These are phyloP conservation scores for Plasmopara muralis DNA, from an alignment of 352 stramenopile genomes.

Conservation along the genomic window DNA sequence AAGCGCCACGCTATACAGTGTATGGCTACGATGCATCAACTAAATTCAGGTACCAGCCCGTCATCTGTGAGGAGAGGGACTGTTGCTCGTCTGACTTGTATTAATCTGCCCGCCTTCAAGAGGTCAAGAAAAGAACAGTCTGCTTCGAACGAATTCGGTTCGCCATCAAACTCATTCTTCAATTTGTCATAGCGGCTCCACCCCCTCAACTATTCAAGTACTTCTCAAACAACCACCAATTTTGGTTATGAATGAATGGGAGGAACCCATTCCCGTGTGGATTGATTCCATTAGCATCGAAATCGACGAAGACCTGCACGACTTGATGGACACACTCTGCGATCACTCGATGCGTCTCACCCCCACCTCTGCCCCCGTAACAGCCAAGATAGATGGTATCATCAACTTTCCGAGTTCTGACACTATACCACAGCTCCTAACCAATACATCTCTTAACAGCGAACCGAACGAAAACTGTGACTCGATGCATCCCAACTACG, in stretches of 20 bases:
- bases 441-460: slow-evolving; percentile 2
- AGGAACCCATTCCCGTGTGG: slow-evolving; percentile 20
- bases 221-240: not conserved
- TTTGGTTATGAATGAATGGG: slow-evolving; percentile 19
- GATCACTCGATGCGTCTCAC: slow-evolving; percentile 5
- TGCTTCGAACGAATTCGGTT: slow-evolving; percentile 13
- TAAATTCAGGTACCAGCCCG: slow-evolving; percentile 7
- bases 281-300: slow-evolving; percentile 26
- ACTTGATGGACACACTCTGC: slow-evolving; percentile 3
- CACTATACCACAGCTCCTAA: slow-evolving; percentile 1
- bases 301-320: slow-evolving; percentile 19
- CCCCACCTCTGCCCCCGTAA: slow-evolving; percentile 3
- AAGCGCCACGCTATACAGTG: slow-evolving; percentile 16
- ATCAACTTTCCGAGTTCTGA: not conserved
- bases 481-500: slow-evolving; percentile 3
- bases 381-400: slow-evolving; percentile 7
- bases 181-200: slow-evolving; percentile 22
- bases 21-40: slow-evolving; percentile 12
- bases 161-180: slow-evolving; percentile 12
- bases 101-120: slow-evolving; percentile 10
- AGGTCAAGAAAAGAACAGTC: slow-evolving; percentile 4
- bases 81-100: slow-evolving; percentile 17
- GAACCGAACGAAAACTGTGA: not conserved
- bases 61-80: slow-evolving; percentile 25
- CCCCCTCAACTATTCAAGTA: slow-evolving; percentile 10